Percentiles rank a stretch among this genome's conserved stretches.
phyloP scores from a whole-genome alignment of 441 rosid species.

The Biscutella auriculata region DNA sequence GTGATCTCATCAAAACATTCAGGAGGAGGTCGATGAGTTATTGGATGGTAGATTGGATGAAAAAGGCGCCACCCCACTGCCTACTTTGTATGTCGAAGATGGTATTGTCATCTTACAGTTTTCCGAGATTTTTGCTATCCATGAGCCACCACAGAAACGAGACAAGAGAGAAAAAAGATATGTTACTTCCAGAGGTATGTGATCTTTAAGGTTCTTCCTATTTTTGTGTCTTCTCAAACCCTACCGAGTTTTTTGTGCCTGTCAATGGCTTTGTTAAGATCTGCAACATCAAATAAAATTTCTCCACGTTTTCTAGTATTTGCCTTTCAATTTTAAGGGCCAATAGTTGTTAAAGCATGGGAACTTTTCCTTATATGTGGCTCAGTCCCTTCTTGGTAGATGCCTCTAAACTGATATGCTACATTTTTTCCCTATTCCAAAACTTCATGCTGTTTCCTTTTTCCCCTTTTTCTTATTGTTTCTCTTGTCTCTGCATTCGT shows the following conservation, averaged over 20 bases:
- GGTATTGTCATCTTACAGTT: constrained; percentile 74
- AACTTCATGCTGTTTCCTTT: not conserved
- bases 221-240: constrained; percentile 1
- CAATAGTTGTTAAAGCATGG: constrained; percentile 2
- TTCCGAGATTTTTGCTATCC: constrained; percentile 92
- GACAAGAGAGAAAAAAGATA: constrained; percentile 56
- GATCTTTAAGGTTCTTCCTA: constrained; percentile 11
- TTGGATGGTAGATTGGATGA: constrained; percentile 33
- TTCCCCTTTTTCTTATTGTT: not conserved
- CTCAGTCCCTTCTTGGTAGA: not conserved
- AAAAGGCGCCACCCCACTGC: constrained; percentile 49
- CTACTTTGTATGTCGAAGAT: constrained; percentile 78
- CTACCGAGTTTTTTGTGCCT: not conserved
- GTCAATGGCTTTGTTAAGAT: not conserved
- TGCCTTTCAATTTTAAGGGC: not conserved
- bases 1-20: constrained; percentile 20
- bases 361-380: not conserved
- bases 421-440: not conserved
- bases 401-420: not conserved
- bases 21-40: constrained; percentile 42
- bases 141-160: constrained; percentile 57
- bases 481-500: constrained; percentile 8
- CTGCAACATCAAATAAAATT: not conserved
- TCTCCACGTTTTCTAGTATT: not conserved
- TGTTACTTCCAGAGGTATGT: constrained; percentile 48